phyloP scores from a whole-genome alignment of 371 early-diverging fungal species.

The Mitosporidium daphniae region DNA sequence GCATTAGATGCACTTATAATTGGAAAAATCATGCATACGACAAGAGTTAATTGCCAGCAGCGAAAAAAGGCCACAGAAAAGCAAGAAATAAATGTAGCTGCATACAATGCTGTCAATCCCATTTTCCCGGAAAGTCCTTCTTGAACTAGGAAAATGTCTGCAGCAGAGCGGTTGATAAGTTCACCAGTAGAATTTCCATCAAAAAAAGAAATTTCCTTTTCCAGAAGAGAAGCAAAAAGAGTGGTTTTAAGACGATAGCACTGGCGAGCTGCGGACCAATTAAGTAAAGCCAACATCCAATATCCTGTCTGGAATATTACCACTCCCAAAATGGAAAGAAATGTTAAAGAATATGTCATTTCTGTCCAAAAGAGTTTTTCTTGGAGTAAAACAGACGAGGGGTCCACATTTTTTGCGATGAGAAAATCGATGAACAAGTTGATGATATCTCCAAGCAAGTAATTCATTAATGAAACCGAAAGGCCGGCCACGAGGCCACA shows the following conservation, averaged over 20 bases:
- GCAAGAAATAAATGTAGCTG: slow-evolving; percentile 37
- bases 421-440: too few species aligned
- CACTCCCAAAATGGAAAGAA: neutral
- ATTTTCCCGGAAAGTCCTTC: slow-evolving; percentile 39
- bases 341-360: too few species aligned
- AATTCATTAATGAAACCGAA: too few species aligned
- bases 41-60: slow-evolving; percentile 45
- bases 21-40: slow-evolving; percentile 24
- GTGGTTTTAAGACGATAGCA: neutral
- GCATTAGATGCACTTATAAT: neutral
- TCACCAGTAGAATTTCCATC: slow-evolving; percentile 20
- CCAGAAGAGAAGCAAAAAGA: slow-evolving; percentile 31
- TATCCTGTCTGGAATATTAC: neutral
- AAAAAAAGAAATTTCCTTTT: slow-evolving; percentile 62
- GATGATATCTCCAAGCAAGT: too few species aligned
- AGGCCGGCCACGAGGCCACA: too few species aligned
- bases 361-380: too few species aligned
- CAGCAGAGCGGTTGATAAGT: slow-evolving; percentile 17
- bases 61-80: slow-evolving; percentile 41
- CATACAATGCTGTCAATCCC: slow-evolving; percentile 19
- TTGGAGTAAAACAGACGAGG: too few species aligned
- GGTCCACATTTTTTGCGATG: too few species aligned
- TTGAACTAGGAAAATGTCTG: slow-evolving; percentile 12
- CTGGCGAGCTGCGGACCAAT: neutral
- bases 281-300: neutral